phyloP scores from a whole-genome alignment of 768 basidiomycete species.

The Naganishia randhawae region DNA sequence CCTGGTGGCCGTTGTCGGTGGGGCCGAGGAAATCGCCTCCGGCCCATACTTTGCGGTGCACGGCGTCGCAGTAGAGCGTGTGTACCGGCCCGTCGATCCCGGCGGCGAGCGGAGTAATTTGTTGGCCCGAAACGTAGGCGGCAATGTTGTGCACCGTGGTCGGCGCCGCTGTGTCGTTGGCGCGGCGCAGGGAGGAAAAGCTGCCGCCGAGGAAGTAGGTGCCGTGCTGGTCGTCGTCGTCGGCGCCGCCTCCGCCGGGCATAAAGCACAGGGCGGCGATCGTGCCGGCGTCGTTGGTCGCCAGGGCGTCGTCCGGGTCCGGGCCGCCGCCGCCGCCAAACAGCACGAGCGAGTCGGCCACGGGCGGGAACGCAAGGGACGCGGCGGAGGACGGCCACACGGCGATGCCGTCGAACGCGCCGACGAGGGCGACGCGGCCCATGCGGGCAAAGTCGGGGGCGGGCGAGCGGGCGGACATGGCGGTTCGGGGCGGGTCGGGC shows the following conservation, averaged over 20 bases:
- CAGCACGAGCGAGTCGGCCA: conserved; percentile 31
- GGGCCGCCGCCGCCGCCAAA: conserved; percentile 28
- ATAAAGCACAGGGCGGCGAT: conserved; percentile 67
- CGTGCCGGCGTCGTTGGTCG: conserved; percentile 69
- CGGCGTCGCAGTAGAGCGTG: conserved; percentile 71
- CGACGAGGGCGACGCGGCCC: conserved; percentile 84
- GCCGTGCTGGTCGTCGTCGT: conserved; percentile 39
- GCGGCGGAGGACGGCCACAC: conserved; percentile 59
- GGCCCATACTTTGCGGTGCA: conserved; percentile 43
- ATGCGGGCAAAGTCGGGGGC: conserved; percentile 66
- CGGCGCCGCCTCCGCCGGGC: conserved; percentile 30
- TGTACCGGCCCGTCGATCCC: conserved; percentile 52
- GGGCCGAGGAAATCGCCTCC: conserved; percentile 44
- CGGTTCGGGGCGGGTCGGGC: neutral
- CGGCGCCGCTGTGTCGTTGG: neutral
- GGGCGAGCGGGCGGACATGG: neutral
- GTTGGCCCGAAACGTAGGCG: neutral
- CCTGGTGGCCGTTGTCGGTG: conserved; percentile 2
- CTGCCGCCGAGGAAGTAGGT: conserved; percentile 76
- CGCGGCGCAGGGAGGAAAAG: conserved; percentile 54
- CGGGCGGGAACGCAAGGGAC: conserved; percentile 64
- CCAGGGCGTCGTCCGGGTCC: conserved; percentile 60
- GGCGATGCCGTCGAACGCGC: conserved; percentile 81
- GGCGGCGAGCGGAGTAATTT: neutral
- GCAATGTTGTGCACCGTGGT: neutral